Evolutionary conservation across 2,329 filamentous ascomycete genomes (phyloP).

Genomic region (Claviceps purpurea): DNA sequence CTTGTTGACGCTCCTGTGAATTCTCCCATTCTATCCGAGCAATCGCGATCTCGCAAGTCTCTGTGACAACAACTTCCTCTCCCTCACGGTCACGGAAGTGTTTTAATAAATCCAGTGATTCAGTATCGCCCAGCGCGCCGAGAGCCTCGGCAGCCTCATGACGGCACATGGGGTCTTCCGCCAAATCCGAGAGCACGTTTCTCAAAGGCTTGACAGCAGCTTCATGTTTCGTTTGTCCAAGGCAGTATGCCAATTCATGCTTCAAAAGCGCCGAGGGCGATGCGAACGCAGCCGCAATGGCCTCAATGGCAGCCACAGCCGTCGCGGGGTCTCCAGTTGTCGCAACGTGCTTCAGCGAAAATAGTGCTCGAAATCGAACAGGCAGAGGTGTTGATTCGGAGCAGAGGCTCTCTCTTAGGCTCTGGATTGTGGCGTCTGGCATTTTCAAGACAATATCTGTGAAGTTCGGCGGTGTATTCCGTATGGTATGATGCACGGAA

Average conservation of each 20-base stretch:
- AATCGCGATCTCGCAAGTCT: conserved; percentile 95
- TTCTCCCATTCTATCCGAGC: conserved; percentile 91
- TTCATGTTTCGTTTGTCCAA: conserved; percentile 75
- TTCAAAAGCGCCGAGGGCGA: conserved; percentile 85
- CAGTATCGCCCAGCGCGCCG: conserved; percentile 66
- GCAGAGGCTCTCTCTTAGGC: conserved; percentile 62
- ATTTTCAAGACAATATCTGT: conserved; percentile 6
- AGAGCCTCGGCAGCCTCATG: conserved; percentile 95
- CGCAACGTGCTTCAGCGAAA: conserved; percentile 91
- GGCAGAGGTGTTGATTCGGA: conserved; percentile 74
- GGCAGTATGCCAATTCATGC: conserved; percentile 93
- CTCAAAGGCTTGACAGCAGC: conserved; percentile 62
- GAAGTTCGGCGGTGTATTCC: neutral
- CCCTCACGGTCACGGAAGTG: conserved; percentile 59
- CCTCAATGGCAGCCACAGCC: conserved; percentile 45
- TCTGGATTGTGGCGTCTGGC: conserved; percentile 35
- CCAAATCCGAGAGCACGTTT: conserved; percentile 57
- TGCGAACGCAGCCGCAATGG: conserved; percentile 75
- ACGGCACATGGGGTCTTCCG: conserved; percentile 89
- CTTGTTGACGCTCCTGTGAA: conserved; percentile 53
- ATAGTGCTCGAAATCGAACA: conserved; percentile 86
- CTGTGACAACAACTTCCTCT: conserved; percentile 70
- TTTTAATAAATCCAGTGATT: conserved; percentile 61
- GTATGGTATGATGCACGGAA: neutral
- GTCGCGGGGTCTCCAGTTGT: conserved; percentile 50